These are phyloP conservation scores for Colletotrichum acutatum DNA, from an alignment of 2,329 filamentous ascomycete species.

Conservation along the genomic window DNA sequence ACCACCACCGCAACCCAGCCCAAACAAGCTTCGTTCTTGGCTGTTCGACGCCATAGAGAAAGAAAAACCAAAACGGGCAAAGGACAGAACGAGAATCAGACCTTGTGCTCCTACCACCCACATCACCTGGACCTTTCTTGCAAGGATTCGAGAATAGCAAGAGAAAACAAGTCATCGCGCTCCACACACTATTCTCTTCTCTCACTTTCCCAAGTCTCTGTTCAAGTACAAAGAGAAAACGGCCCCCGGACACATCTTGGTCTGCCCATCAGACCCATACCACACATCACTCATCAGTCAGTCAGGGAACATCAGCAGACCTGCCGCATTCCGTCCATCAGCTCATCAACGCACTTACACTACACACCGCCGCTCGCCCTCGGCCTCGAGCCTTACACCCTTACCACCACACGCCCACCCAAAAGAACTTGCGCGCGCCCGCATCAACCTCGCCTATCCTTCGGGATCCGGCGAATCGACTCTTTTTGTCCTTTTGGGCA, in stretches of 20 bases:
- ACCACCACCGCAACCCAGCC: background rate
- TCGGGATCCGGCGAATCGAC: constrained; percentile 31
- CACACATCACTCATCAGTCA: background rate
- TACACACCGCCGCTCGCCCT: constrained; percentile 1
- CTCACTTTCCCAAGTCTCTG: background rate
- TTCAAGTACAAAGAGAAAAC: constrained; percentile 15
- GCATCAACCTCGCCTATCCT: constrained; percentile 24
- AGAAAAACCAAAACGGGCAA: constrained; percentile 1
- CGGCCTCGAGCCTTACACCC: background rate
- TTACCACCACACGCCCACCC: constrained; percentile 3
- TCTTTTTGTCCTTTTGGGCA: constrained; percentile 17
- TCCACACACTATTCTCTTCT: background rate
- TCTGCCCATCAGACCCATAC: background rate
- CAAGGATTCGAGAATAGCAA: constrained; percentile 13
- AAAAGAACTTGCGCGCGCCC: constrained; percentile 5
- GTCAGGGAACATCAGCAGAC: constrained; percentile 4
- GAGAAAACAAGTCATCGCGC: background rate
- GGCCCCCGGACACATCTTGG: background rate
- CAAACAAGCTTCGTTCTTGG: constrained; percentile 13
- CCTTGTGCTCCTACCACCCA: constrained; percentile 9
- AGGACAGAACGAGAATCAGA: background rate
- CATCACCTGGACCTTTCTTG: constrained; percentile 10
- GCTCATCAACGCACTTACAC: constrained; percentile 9
- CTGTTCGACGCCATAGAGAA: constrained; percentile 1
- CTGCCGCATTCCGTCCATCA: constrained; percentile 1